Conservation (phyloP, 176 grass and related monocot genomes). For the Ensete glaucum region DNA sequence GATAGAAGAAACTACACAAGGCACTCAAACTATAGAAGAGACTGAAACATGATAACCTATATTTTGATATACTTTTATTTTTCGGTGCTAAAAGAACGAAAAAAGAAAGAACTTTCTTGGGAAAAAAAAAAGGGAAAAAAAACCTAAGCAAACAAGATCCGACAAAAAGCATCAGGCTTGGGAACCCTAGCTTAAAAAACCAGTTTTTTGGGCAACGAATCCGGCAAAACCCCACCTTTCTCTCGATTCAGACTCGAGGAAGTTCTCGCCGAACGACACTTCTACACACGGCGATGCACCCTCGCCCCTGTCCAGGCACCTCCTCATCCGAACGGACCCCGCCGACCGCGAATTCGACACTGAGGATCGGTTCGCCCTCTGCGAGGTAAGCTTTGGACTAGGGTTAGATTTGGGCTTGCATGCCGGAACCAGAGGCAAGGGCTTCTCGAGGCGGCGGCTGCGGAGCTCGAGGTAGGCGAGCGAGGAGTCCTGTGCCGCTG, state of each 20-base stretch:
- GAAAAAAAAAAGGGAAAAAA: not conserved
- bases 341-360: constrained; percentile 2
- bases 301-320: not conserved
- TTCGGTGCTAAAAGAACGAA: not conserved
- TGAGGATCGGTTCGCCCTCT: not conserved
- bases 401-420: not conserved
- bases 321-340: not conserved
- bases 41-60: not conserved
- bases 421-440: not conserved
- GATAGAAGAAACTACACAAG: not conserved
- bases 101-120: not conserved
- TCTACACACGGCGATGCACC: not conserved
- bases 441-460: constrained; percentile 9
- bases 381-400: not conserved
- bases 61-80: not conserved
- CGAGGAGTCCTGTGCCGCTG: constrained; percentile 19
- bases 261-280: constrained; percentile 16
- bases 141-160: not conserved
- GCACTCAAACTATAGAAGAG: not conserved
- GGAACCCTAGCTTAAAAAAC: not conserved
- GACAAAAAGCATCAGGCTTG: not conserved
- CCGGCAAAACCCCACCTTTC: constrained; percentile 12
- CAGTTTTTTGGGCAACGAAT: not conserved
- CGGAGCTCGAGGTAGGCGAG: constrained; percentile 14
- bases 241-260: constrained; percentile 5